Evolutionary conservation across 139 green algal species (phyloP).

Genomic region (Chlamydomonas sp.): DNA sequence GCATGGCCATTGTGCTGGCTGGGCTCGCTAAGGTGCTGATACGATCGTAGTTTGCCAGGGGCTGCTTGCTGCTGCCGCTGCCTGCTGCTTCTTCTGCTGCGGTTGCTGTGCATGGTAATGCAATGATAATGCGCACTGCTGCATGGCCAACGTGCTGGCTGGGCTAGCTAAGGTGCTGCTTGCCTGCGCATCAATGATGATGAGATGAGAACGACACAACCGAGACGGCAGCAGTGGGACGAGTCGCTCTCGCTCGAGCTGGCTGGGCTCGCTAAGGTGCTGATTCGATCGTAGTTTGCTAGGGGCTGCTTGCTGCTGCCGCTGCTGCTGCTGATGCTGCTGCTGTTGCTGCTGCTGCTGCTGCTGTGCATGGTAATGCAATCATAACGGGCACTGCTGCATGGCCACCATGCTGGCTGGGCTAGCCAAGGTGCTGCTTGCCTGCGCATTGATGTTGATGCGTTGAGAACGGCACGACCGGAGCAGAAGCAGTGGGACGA

Average conservation of each 20-base stretch:
- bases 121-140: neutral
- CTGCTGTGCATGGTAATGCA: neutral
- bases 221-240: conserved; percentile 86
- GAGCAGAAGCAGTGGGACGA: conserved; percentile 95
- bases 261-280: conserved; percentile 67
- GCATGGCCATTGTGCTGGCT: too few species aligned
- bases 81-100: neutral
- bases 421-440: neutral
- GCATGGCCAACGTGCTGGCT: neutral
- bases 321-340: neutral
- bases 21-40: conserved; percentile 62
- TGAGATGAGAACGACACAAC: neutral
- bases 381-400: neutral
- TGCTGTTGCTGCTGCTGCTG: neutral
- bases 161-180: neutral
- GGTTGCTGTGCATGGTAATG: neutral
- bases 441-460: neutral
- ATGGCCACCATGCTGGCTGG: neutral
- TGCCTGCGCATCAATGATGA: too few species aligned
- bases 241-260: conserved; percentile 85
- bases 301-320: neutral
- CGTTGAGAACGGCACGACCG: conserved; percentile 5
- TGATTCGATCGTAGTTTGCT: neutral
- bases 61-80: neutral
- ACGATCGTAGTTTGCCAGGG: too few species aligned